Percentiles rank a stretch among this genome's conserved stretches.
Evolutionary conservation across 805 yeast species (phyloP).

Genomic region (Candida vaughaniae): DNA sequence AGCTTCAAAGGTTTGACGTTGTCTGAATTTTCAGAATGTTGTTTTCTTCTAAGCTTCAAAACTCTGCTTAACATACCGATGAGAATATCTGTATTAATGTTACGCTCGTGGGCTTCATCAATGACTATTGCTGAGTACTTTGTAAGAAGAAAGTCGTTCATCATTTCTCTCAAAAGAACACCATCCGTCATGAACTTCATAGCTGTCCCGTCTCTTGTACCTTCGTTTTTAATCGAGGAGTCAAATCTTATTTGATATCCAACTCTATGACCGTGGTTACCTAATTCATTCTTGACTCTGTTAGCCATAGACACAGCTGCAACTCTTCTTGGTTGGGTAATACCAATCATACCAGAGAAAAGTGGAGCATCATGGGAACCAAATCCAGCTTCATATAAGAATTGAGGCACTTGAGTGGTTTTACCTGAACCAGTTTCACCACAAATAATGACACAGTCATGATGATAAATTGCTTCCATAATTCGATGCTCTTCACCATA

Average conservation of each 20-base stretch:
- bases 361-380: conserved; percentile 58
- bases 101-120: conserved; percentile 98
- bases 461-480: conserved; percentile 93
- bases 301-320: conserved; percentile 91
- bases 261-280: conserved; percentile 66
- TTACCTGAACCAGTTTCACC: conserved; percentile 99
- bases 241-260: conserved; percentile 86
- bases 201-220: conserved; percentile 51
- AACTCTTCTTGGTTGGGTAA: conserved; percentile 94
- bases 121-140: conserved; percentile 85
- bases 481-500: conserved; percentile 86
- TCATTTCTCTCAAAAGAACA: conserved; percentile 88
- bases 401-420: conserved; percentile 97
- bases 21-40: conserved; percentile 46
- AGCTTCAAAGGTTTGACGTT: conserved; percentile 65
- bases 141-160: conserved; percentile 75
- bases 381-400: conserved; percentile 88
- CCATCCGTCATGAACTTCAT: conserved; percentile 94
- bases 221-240: conserved; percentile 55
- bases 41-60: conserved; percentile 63
- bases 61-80: conserved; percentile 94
- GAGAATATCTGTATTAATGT: conserved; percentile 90
- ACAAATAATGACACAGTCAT: conserved; percentile 86
- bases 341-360: conserved; percentile 88
- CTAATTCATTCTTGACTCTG: conserved; percentile 75